Evolutionary conservation across 306 rosid genomes (phyloP), one percentile per base, ranked within the genome.

Genomic region (Hippophae tibetana): DNA sequence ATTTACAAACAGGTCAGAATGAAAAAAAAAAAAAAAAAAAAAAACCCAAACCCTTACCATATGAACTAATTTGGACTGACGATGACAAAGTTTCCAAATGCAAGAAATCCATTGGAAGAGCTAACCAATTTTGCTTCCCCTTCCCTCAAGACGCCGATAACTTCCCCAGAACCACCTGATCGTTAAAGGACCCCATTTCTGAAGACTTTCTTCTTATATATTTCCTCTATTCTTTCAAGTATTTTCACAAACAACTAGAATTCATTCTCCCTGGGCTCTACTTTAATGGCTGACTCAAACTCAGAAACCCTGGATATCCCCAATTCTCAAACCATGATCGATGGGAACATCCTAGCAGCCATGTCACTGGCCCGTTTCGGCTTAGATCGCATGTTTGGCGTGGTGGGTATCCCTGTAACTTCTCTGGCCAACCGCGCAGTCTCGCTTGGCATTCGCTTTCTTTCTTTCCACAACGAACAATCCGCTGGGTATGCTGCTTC

Each of bases 401-500:
- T 92, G 5, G 96, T 92, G 3, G 99, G 99, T 3, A 92, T 92
- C 46, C 99, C 99, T 0, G 99, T 92, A 0, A 92, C 99, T 6
- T 78, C 96, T 10, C 74, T 92, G n/a, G 96, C 99, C 2, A 87
- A 64, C 60, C 85, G 99, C 9, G 93, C 96, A 2, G 96, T 92
- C 6, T 68, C 88, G 7, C 77, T 78, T 10, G 99, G 99, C 7
- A 70, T 92, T 47, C 86, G 96, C 42, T 92, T 92, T 50, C 50
- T 92, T 6, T 87, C 90, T 10, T 92, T 92, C 72, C 99, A 92
- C 69, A 92, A 92, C 68, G 99, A 92, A 70, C 99, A 92, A 12
- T 88, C 96, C 25, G 99, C 96, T 0, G 99, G 99, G 1, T 92
- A 92, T 48, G 96, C 99, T 38, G 99, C 99, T 60, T 85, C 99